Evolutionary conservation across 2,329 filamentous ascomycete genomes (phyloP).

Genomic region (Aspergillus aculeatinus): DNA sequence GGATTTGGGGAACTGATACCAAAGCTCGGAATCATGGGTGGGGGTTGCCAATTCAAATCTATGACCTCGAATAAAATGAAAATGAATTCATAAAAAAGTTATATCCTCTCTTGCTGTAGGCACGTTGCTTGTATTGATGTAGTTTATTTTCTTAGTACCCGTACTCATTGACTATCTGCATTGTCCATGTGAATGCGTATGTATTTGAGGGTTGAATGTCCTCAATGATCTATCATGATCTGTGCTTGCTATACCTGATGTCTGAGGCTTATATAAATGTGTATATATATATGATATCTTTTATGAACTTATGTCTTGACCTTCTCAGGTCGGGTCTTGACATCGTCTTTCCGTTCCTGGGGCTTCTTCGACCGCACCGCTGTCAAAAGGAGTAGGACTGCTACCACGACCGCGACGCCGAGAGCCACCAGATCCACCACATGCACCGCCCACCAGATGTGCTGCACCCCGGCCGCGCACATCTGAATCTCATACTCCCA

Average conservation of each 20-base stretch:
- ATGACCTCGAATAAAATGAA: slow-evolving; percentile 8
- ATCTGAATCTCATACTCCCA: slow-evolving; percentile 81
- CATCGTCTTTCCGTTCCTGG: too few relatives aligned
- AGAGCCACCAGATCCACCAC: slow-evolving; percentile 61
- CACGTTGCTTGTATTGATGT: too few relatives aligned
- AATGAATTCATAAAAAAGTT: slow-evolving; percentile 12
- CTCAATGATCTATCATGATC: too few relatives aligned
- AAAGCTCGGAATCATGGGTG: slow-evolving; percentile 13
- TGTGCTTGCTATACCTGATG: too few relatives aligned
- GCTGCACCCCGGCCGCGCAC: slow-evolving; percentile 79
- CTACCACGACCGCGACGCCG: slow-evolving; percentile 7
- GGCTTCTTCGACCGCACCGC: background rate
- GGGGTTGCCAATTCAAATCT: background rate
- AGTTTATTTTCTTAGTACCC: too few relatives aligned
- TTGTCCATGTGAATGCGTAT: too few relatives aligned
- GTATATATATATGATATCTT: too few relatives aligned
- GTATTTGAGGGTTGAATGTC: too few relatives aligned
- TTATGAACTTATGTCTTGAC: background rate
- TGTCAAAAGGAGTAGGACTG: background rate
- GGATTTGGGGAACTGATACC: slow-evolving; percentile 18
- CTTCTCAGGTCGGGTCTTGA: background rate
- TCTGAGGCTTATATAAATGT: too few relatives aligned
- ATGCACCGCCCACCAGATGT: slow-evolving; percentile 92
- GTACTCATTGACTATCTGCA: too few relatives aligned
- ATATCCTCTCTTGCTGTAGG: background rate